Percentiles rank a stretch among this genome's conserved stretches.
Conservation (phyloP, 2,329 filamentous ascomycete species). For the Sporothrix phasma region DNA sequence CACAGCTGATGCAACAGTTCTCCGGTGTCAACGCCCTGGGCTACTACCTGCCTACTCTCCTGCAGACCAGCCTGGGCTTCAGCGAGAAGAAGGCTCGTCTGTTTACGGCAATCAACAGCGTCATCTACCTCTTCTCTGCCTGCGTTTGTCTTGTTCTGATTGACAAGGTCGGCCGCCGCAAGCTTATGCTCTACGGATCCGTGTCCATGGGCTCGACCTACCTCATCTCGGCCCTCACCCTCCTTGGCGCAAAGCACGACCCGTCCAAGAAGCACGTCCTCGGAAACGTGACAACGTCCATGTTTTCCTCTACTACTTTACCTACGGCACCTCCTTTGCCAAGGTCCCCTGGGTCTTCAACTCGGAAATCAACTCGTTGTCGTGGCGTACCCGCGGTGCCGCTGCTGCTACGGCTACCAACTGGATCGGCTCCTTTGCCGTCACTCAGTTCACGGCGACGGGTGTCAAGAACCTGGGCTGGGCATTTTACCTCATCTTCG, state of each 20-base stretch:
- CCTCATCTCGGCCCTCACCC: constrained; percentile 29
- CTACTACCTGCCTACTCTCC: constrained; percentile 43
- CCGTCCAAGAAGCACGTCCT: constrained; percentile 16
- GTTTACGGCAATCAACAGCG: constrained; percentile 42
- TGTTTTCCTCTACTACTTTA: constrained; percentile 36
- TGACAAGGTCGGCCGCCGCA: constrained; percentile 32
- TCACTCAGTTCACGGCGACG: constrained; percentile 35
- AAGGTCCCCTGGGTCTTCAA: constrained; percentile 34
- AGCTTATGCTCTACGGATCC: constrained; percentile 34
- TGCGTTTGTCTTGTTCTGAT: constrained; percentile 31
- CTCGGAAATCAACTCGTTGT: constrained; percentile 33
- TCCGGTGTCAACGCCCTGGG: constrained; percentile 34
- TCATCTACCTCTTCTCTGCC: constrained; percentile 29
- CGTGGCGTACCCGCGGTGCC: constrained; percentile 33
- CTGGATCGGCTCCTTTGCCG: constrained; percentile 34
- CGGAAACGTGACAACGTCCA: constrained; percentile 31
- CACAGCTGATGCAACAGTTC: constrained; percentile 37
- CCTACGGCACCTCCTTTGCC: constrained; percentile 32
- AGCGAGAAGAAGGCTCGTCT: constrained; percentile 41
- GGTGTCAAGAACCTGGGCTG: constrained; percentile 33
- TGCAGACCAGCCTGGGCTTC: constrained; percentile 47
- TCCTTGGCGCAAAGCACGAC: constrained; percentile 25
- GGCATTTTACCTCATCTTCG: constrained; percentile 31
- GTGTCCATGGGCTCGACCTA: constrained; percentile 20
- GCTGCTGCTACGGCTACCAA: constrained; percentile 36